Conservation (phyloP, 1,284 basidiomycete genomes). For the Ustilago trichophora region DNA sequence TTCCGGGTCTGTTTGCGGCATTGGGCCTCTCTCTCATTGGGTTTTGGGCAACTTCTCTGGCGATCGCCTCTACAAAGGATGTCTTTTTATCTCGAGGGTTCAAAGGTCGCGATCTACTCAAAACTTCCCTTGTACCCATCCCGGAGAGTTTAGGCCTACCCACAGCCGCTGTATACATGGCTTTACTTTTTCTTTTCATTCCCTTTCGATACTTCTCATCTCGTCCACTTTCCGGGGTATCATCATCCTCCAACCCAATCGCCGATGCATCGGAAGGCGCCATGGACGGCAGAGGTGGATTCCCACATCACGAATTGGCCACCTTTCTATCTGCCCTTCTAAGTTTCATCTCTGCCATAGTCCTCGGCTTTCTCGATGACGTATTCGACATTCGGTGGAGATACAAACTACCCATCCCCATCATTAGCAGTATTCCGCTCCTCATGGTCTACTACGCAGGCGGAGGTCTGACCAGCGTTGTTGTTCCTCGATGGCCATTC, state of each 20-base stretch:
- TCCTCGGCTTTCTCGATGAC: slow-evolving; percentile 96
- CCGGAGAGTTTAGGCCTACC: slow-evolving; percentile 93
- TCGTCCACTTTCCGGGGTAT: slow-evolving; percentile 8
- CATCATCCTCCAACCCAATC: too few relatives aligned
- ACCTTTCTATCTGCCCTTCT: slow-evolving; percentile 92
- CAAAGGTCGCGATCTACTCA: slow-evolving; percentile 60
- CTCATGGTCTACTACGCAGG: slow-evolving; percentile 96
- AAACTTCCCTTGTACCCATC: slow-evolving; percentile 69
- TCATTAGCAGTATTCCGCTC: slow-evolving; percentile 92
- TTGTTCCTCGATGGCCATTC: slow-evolving; percentile 75
- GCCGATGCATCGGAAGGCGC: slow-evolving; percentile 48
- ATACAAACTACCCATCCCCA: slow-evolving; percentile 92
- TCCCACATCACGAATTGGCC: slow-evolving; percentile 89
- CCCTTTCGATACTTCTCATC: slow-evolving; percentile 62
- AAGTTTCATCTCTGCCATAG: slow-evolving; percentile 86
- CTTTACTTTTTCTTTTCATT: slow-evolving; percentile 71
- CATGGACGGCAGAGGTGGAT: slow-evolving; percentile 70
- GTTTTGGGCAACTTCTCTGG: slow-evolving; percentile 29
- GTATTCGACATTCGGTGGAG: slow-evolving; percentile 99
- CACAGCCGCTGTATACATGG: slow-evolving; percentile 86
- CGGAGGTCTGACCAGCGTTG: slow-evolving; percentile 88
- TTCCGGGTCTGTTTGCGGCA: slow-evolving; percentile 47
- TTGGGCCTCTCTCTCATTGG: slow-evolving; percentile 44
- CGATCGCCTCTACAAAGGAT: slow-evolving; percentile 38
- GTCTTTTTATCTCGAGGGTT: slow-evolving; percentile 57